These are phyloP conservation scores for Cymbidium sinense DNA, from an alignment of 106 monocot species.

Conservation along the genomic window DNA sequence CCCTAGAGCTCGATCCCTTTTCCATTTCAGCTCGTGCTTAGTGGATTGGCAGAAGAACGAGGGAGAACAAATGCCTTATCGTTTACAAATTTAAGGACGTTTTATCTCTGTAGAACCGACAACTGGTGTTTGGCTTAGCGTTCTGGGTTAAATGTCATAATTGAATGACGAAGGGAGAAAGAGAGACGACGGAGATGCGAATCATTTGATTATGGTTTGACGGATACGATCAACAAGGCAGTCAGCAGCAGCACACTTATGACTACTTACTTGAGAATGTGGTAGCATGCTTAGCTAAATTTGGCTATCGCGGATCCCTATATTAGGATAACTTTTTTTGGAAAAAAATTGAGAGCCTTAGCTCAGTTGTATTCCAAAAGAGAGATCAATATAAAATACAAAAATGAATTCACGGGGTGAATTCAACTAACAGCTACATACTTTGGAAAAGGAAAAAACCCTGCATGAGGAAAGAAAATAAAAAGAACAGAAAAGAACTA, in stretches of 20 bases:
- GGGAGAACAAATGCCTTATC: not conserved
- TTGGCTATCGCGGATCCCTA: not conserved
- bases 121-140: not conserved
- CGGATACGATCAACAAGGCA: not conserved
- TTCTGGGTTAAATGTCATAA: conserved; percentile 1
- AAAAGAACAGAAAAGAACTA: no score
- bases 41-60: not conserved
- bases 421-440: no score
- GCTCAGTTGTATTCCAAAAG: no score
- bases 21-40: conserved; percentile 6
- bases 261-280: not conserved
- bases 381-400: no score
- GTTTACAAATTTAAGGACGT: not conserved
- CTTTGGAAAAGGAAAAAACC: no score
- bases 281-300: not conserved
- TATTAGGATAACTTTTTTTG: no score
- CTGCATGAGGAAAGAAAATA: no score
- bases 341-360: no score
- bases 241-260: no score
- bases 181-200: not conserved
- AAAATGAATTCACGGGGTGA: no score
- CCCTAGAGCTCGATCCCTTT: conserved; percentile 9
- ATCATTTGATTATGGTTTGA: not conserved
- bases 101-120: not conserved
- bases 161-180: not conserved